Conservation (phyloP, 139 green algal genomes). For the Desmodesmus armatus region DNA sequence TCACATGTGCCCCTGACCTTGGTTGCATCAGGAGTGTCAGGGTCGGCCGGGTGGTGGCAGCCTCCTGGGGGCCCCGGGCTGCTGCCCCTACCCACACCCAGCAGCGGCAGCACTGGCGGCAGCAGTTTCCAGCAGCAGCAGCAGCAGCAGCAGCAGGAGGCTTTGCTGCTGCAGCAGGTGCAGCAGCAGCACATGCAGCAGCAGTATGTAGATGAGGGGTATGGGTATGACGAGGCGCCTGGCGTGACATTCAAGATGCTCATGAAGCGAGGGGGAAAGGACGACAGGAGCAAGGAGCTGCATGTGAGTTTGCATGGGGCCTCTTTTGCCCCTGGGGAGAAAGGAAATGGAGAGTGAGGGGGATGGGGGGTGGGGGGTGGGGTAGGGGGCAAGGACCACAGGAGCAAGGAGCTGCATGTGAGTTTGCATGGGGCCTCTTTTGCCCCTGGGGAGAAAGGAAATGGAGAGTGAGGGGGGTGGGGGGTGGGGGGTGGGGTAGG, state of each 20-base stretch:
- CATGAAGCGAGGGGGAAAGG: constrained; percentile 67
- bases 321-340: no score
- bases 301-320: constrained; percentile 42
- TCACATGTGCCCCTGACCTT: no score
- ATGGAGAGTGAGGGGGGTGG: no score
- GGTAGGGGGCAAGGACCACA: constrained; percentile 68
- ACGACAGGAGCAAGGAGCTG: constrained; percentile 61
- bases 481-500: no score
- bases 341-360: no score
- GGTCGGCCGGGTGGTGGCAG: background rate
- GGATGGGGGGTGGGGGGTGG: no score
- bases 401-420: constrained; percentile 56
- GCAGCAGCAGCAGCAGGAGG: background rate
- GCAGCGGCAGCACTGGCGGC: background rate
- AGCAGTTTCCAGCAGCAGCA: constrained; percentile 11
- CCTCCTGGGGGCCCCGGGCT: no score
- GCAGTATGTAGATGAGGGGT: background rate
- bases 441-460: no score
- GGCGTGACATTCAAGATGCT: constrained; percentile 66
- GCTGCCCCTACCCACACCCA: no score
- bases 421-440: background rate
- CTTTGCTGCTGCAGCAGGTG: background rate
- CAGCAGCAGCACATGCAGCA: background rate
- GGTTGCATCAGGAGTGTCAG: constrained; percentile 40
- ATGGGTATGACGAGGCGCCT: constrained; percentile 22